Evolutionary conservation across 106 monocot genomes (phyloP).

Genomic region (Gastrodia elata): DNA sequence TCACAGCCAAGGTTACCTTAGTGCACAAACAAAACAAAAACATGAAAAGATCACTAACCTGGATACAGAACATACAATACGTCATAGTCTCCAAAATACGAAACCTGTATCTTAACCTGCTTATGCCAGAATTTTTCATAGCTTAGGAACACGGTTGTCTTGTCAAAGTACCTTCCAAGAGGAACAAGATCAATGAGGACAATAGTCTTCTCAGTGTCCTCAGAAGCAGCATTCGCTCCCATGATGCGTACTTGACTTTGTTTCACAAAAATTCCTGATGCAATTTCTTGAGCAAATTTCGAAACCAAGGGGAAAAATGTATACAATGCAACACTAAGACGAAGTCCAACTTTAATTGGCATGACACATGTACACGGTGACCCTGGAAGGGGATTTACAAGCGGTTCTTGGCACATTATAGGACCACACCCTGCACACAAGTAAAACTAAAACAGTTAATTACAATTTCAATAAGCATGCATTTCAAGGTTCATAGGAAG

Average conservation of each 20-base stretch:
- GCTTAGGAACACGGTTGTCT: slow-evolving; percentile 33
- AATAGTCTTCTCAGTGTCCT: slow-evolving; percentile 66
- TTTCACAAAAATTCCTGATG: slow-evolving; percentile 55
- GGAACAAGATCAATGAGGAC: slow-evolving; percentile 84
- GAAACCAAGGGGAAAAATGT: slow-evolving; percentile 87
- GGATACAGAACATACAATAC: slow-evolving; percentile 81
- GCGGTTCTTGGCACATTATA: slow-evolving; percentile 47
- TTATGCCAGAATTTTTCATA: slow-evolving; percentile 72
- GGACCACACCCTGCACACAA: slow-evolving; percentile 61
- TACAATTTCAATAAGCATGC: neutral
- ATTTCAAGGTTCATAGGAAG: neutral
- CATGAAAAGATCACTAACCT: slow-evolving; percentile 33
- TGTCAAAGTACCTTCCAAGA: slow-evolving; percentile 47
- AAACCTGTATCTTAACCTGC: slow-evolving; percentile 49
- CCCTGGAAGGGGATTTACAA: slow-evolving; percentile 56
- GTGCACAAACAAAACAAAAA: slow-evolving; percentile 9
- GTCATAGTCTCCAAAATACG: slow-evolving; percentile 77
- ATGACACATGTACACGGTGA: slow-evolving; percentile 67
- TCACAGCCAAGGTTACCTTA: neutral
- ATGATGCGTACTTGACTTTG: slow-evolving; percentile 86
- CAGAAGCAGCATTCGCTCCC: slow-evolving; percentile 82
- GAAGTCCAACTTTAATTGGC: slow-evolving; percentile 78
- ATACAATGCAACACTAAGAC: slow-evolving; percentile 45
- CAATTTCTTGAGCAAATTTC: slow-evolving; percentile 76
- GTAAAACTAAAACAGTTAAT: slow-evolving; percentile 1